phyloP scores from a whole-genome alignment of 2,329 filamentous ascomycete species.

The Cercospora citrullina region DNA sequence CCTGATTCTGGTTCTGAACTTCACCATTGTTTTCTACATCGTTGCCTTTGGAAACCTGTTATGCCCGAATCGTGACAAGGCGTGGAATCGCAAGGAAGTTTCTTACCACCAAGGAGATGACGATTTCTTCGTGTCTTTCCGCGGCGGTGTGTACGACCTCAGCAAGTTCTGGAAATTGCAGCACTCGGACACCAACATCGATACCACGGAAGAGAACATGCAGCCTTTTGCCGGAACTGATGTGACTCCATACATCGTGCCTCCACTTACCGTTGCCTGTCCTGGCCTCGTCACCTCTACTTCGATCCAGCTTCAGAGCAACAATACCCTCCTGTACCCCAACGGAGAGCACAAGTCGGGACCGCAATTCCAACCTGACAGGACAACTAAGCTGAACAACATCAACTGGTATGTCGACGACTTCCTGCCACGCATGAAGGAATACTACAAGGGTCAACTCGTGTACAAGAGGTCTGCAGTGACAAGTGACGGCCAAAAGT shows the following conservation, averaged over 20 bases:
- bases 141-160: conserved; percentile 88
- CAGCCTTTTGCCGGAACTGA: conserved; percentile 72
- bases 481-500: conserved; percentile 63
- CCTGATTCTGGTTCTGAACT: conserved; percentile 81
- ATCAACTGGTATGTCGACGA: conserved; percentile 73
- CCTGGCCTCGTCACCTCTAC: conserved; percentile 62
- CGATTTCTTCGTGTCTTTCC: conserved; percentile 85
- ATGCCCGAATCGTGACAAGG: conserved; percentile 90
- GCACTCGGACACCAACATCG: conserved; percentile 70
- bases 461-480: conserved; percentile 67
- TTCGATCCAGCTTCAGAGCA: conserved; percentile 63
- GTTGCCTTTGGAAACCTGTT: conserved; percentile 79
- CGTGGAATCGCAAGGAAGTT: conserved; percentile 74
- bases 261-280: conserved; percentile 75
- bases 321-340: conserved; percentile 58
- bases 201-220: conserved; percentile 68
- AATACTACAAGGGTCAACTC: conserved; percentile 84
- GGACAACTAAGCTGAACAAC: conserved; percentile 57
- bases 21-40: conserved; percentile 84
- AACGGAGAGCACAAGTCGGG: conserved; percentile 69
- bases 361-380: conserved; percentile 54
- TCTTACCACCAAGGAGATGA: conserved; percentile 66
- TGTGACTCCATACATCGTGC: conserved; percentile 80
- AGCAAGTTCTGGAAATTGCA: conserved; percentile 81
- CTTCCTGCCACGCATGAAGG: conserved; percentile 77